Evolutionary conservation across 2,329 filamentous ascomycete genomes (phyloP).

Genomic region (Trichoderma endophyticum): DNA sequence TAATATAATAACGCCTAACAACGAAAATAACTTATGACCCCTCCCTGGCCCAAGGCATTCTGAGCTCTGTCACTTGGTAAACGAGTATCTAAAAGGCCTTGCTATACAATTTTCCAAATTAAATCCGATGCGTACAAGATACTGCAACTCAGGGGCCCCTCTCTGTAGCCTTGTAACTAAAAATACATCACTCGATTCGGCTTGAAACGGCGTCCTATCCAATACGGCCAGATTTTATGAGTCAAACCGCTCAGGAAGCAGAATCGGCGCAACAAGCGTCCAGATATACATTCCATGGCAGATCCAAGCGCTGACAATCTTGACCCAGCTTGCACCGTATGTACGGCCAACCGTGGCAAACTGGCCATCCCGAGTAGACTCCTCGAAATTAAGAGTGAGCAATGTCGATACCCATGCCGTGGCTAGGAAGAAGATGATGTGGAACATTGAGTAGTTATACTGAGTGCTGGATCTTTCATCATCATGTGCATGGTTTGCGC

Average conservation of each 20-base stretch:
- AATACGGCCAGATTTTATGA: constrained; percentile 25
- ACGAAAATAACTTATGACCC: background rate
- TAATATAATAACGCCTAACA: background rate
- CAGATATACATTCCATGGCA: constrained; percentile 93
- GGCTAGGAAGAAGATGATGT: constrained; percentile 95
- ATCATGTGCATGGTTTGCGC: constrained; percentile 65
- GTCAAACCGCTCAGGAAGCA: constrained; percentile 84
- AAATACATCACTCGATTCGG: background rate
- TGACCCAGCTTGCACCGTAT: constrained; percentile 98
- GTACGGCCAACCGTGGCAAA: constrained; percentile 93
- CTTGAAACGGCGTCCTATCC: background rate
- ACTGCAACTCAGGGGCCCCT: background rate
- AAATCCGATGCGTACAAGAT: background rate
- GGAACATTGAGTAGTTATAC: constrained; percentile 95
- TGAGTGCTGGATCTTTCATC: constrained; percentile 88
- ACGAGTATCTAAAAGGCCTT: background rate
- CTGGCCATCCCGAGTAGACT: constrained; percentile 60
- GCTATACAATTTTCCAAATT: background rate
- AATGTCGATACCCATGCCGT: constrained; percentile 95
- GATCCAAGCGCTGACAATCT: constrained; percentile 96
- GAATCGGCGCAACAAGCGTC: constrained; percentile 83
- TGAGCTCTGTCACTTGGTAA: background rate
- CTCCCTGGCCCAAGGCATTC: background rate
- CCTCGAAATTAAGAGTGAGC: constrained; percentile 70
- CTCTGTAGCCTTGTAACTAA: background rate